These are phyloP conservation scores for Blastobotrys serpentis DNA, from an alignment of 1,139 yeast species.

Conservation along the genomic window DNA sequence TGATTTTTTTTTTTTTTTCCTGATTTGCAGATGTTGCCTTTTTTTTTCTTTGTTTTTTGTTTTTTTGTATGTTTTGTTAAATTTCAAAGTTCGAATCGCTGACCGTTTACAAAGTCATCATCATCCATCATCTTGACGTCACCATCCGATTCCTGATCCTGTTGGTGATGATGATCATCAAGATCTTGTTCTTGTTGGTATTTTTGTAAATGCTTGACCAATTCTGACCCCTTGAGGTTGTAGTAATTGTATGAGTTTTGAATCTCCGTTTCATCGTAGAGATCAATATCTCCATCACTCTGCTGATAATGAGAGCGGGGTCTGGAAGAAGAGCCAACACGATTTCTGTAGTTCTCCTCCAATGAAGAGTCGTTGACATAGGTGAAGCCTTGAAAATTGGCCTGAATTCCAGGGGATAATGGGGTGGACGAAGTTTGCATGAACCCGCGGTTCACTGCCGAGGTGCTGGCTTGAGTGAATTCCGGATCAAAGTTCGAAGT, in stretches of 20 bases:
- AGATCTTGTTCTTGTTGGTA: constrained; percentile 44
- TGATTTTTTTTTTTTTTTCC: not conserved
- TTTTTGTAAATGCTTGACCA: constrained; percentile 19
- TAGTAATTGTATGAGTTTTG: constrained; percentile 36
- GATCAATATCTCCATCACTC: constrained; percentile 38
- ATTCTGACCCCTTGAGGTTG: constrained; percentile 19
- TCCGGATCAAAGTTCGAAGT: constrained; percentile 97
- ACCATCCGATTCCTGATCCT: constrained; percentile 58
- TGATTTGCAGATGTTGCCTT: not conserved
- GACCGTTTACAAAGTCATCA: constrained; percentile 72
- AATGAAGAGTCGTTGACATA: constrained; percentile 93
- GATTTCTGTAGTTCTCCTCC: constrained; percentile 67
- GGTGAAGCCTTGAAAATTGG: constrained; percentile 92
- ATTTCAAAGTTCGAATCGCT: constrained; percentile 65
- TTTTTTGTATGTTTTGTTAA: not conserved
- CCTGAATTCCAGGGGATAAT: constrained; percentile 90
- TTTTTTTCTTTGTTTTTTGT: not conserved
- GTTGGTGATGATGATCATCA: constrained; percentile 74
- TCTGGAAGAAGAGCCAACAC: constrained; percentile 12
- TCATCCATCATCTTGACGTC: constrained; percentile 51
- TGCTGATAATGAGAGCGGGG: constrained; percentile 29
- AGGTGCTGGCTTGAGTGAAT: constrained; percentile 87
- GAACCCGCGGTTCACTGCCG: constrained; percentile 66
- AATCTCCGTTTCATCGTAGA: constrained; percentile 41
- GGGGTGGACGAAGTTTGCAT: constrained; percentile 65